These are phyloP conservation scores for Cymbopogon citratus DNA, from an alignment of 176 grass and related monocot species.

Conservation along the genomic window DNA sequence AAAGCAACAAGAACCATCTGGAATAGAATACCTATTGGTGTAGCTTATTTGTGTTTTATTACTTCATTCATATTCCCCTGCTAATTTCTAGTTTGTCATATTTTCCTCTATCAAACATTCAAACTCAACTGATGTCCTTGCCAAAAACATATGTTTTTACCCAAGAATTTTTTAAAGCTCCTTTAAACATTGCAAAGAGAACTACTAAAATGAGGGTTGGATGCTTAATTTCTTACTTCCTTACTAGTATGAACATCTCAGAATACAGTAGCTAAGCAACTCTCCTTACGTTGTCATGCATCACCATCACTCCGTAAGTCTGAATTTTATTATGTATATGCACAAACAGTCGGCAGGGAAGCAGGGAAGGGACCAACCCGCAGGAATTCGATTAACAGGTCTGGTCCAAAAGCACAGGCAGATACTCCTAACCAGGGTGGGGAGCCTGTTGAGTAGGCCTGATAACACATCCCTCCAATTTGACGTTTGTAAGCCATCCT, in stretches of 20 bases:
- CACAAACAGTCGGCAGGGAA: slow-evolving; percentile 21
- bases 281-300: slow-evolving; percentile 14
- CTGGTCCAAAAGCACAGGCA: slow-evolving; percentile 9
- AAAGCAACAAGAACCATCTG: no score
- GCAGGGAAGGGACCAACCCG: slow-evolving; percentile 15
- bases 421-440: slow-evolving; percentile 18
- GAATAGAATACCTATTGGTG: not conserved
- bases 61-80: not conserved
- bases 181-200: not conserved
- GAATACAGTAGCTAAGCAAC: not conserved
- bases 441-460: slow-evolving; percentile 26
- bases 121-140: no score
- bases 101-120: not conserved
- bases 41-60: not conserved
- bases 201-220: not conserved
- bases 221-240: not conserved
- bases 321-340: not conserved
- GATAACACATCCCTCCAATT: slow-evolving; percentile 7
- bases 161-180: not conserved
- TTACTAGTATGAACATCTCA: not conserved
- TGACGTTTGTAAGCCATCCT: not conserved
- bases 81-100: not conserved
- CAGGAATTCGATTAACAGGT: slow-evolving; percentile 18
- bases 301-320: not conserved
- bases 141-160: no score